Conservation (phyloP, 768 basidiomycete genomes). For the Trametes cubensis region DNA sequence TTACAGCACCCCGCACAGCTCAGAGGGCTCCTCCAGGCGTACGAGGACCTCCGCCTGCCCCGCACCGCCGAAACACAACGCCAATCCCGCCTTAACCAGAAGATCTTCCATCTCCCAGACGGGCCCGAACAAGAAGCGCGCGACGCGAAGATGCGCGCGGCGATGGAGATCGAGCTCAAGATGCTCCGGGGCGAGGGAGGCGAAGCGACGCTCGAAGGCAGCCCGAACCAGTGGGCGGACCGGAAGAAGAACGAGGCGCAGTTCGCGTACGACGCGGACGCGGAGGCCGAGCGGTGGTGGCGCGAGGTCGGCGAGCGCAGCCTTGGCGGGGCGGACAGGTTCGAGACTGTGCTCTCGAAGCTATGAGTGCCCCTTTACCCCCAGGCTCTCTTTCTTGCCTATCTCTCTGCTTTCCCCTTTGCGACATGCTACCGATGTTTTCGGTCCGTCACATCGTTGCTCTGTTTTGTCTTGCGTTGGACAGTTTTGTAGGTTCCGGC, state of each 20-base stretch:
- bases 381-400: neutral
- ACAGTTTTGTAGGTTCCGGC: no score
- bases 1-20: conserved; percentile 48
- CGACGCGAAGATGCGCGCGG: conserved; percentile 52
- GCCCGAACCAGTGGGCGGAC: conserved; percentile 63
- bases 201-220: conserved; percentile 35
- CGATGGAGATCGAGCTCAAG: conserved; percentile 46
- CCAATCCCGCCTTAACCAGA: conserved; percentile 52
- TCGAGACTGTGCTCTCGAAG: conserved; percentile 5
- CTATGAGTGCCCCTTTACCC: neutral
- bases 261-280: conserved; percentile 60
- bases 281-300: conserved; percentile 56
- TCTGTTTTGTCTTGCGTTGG: no score
- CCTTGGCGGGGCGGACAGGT: conserved; percentile 4
- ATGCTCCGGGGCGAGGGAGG: conserved; percentile 23
- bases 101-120: conserved; percentile 58
- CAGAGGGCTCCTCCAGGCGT: conserved; percentile 49
- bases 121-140: conserved; percentile 54
- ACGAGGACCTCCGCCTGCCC: conserved; percentile 51
- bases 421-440: no score
- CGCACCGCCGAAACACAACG: conserved; percentile 54
- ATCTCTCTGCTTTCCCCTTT: neutral
- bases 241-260: conserved; percentile 47
- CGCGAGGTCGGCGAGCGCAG: conserved; percentile 32
- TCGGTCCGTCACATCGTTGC: no score